phyloP scores from a whole-genome alignment of 768 basidiomycete genomes.

The Cystofilobasidium ferigula region DNA sequence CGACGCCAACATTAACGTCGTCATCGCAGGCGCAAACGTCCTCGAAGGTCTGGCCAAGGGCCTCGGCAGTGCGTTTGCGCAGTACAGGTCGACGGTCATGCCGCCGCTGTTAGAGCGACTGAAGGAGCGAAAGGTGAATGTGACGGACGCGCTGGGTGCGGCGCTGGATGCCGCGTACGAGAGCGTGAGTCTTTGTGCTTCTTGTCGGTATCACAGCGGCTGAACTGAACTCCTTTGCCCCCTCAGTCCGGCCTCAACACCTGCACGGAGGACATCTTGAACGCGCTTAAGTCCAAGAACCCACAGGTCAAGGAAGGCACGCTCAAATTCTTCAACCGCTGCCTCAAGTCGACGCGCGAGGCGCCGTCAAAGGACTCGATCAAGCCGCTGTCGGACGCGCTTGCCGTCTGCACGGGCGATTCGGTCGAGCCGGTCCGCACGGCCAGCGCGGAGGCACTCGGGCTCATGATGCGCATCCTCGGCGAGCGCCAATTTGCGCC shows the following conservation, averaged over 20 bases:
- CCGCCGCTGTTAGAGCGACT: conserved; percentile 71
- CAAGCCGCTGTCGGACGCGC: conserved; percentile 65
- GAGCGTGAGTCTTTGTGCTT: conserved; percentile 48
- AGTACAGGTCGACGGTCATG: conserved; percentile 60
- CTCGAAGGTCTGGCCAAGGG: conserved; percentile 78
- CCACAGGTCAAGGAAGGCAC: conserved; percentile 93
- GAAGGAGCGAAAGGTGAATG: conserved; percentile 86
- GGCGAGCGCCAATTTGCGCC: conserved; percentile 86
- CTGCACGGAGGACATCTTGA: conserved; percentile 67
- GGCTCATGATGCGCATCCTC: conserved; percentile 89
- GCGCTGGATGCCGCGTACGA: conserved; percentile 80
- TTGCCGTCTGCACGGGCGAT: conserved; percentile 71
- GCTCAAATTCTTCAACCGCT: conserved; percentile 71
- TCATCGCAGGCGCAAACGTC: conserved; percentile 73
- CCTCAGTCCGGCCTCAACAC: conserved; percentile 64
- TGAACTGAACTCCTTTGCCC: background rate
- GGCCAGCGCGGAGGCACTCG: conserved; percentile 78
- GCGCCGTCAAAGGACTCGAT: conserved; percentile 65
- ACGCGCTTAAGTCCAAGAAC: conserved; percentile 74
- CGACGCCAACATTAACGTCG: conserved; percentile 93
- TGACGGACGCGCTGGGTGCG: conserved; percentile 75
- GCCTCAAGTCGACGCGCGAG: conserved; percentile 56
- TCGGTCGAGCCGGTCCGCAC: conserved; percentile 76
- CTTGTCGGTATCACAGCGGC: background rate
- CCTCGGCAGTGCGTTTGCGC: conserved; percentile 60